Conservation (phyloP, 2,329 filamentous ascomycete species). For the Phoma sp. region DNA sequence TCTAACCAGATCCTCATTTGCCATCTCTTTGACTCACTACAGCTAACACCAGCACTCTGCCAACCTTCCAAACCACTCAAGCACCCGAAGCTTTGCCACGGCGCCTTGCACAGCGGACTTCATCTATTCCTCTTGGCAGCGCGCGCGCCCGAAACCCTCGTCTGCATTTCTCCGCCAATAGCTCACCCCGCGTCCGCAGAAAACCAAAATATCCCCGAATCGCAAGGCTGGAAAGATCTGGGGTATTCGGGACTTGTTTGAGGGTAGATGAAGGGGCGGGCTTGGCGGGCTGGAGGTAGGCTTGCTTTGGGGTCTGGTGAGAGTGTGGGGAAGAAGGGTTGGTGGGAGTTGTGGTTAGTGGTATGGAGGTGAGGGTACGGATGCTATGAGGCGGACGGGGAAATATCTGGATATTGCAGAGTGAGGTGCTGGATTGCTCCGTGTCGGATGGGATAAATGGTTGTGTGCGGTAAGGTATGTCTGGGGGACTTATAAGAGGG, state of each 20-base stretch:
- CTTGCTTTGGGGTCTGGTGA: background rate
- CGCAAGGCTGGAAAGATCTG: background rate
- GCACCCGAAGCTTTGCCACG: slow-evolving; percentile 7
- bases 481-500: background rate
- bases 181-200: background rate
- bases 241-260: background rate
- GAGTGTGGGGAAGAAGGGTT: background rate
- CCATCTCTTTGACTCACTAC: no score
- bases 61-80: background rate
- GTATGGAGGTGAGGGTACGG: background rate
- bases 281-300: background rate
- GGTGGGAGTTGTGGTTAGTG: background rate
- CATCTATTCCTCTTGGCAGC: slow-evolving; percentile 7
- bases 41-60: background rate
- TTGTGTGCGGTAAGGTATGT: background rate
- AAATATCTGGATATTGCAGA: background rate
- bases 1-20: no score
- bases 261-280: background rate
- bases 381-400: background rate
- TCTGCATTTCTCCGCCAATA: slow-evolving; percentile 6
- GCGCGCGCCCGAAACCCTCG: background rate
- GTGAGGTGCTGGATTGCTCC: background rate
- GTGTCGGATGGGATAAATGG: background rate
- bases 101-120: background rate
- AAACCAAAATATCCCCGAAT: background rate